Evolutionary conservation across 768 basidiomycete genomes (phyloP), one percentile per base, ranked within the genome.

Genomic region (Hygrocybe punicea): DNA sequence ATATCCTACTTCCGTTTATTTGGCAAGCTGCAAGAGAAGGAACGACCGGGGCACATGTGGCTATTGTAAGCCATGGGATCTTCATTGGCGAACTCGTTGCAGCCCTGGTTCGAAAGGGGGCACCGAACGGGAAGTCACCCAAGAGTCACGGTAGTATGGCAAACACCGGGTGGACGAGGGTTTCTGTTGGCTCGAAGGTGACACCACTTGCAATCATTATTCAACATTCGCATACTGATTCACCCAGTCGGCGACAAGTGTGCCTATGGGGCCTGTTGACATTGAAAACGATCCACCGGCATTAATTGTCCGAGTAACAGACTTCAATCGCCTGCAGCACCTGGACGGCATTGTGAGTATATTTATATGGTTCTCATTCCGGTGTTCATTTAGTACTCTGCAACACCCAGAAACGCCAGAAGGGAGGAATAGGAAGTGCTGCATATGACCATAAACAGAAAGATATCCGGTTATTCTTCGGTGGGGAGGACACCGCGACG

Each of bases 381-480:
- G 53, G 51, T 58, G 23, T 16, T 53, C 5, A 36, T 34, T 56
- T 40, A 51, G 21, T 17, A 40, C 29, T n/a, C 45, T 37, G 17
- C 19, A 11, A n/a, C 47, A 24, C 44, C 23, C 55, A 74, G 72
- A 66, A 67, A 51, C 83, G 91, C 4, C 91, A 93, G 68, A 82
- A 78, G 58, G 89, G 89, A 2, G 90, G 92, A 1, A 86, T 91
- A 46, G 86, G 89, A 6, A 84, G 82, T 47, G 67, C 80, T 11
- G 81, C 85, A 1, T 80, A 86, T 65, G 91, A 94, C 65, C 83
- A 84, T 29, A 82, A 82, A 57, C 91, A 95, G 67, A 77, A 81
- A 60, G 84, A 87, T 65, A 87, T 94, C 46, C 80, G 88, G 19
- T 77, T 79, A 2, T 93, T 91, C 76, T 89, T 93, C 62, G 78